Conservation (phyloP, 2,329 filamentous ascomycete species). For the Talaromyces sp. region DNA sequence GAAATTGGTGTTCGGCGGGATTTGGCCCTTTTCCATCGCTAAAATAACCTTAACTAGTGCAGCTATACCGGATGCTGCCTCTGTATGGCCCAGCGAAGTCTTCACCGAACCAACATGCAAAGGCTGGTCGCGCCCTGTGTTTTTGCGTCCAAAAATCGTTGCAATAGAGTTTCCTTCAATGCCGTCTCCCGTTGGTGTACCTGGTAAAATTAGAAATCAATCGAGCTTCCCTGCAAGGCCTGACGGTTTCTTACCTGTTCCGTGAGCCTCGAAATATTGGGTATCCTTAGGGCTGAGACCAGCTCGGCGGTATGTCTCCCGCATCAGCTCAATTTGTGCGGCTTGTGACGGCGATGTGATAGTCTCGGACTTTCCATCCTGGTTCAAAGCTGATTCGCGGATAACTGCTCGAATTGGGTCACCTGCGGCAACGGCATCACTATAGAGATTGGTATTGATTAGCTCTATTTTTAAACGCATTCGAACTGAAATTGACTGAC, state of each 20-base stretch:
- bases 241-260: constrained; percentile 7
- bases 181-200: no score
- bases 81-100: no score
- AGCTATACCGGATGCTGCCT: no score
- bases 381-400: constrained; percentile 14
- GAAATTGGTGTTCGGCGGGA: constrained; percentile 6
- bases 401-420: constrained; percentile 1
- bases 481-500: no score
- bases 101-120: no score
- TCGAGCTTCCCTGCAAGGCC: no score
- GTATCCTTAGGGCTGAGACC: constrained; percentile 1
- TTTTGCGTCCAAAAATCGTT: no score
- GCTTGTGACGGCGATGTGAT: not conserved
- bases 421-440: not conserved
- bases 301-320: not conserved
- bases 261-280: constrained; percentile 7
- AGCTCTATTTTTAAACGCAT: constrained; percentile 20
- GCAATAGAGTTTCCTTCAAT: no score
- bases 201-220: no score
- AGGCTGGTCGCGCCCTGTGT: no score
- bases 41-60: no score
- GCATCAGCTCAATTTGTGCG: constrained; percentile 2
- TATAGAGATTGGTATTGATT: constrained; percentile 20
- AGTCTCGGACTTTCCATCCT: not conserved
- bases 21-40: constrained; percentile 22